Percentiles rank a stretch among this genome's conserved stretches.
Conservation (phyloP, 2,329 filamentous ascomycete species). For the Trichocomaceae sp. region DNA sequence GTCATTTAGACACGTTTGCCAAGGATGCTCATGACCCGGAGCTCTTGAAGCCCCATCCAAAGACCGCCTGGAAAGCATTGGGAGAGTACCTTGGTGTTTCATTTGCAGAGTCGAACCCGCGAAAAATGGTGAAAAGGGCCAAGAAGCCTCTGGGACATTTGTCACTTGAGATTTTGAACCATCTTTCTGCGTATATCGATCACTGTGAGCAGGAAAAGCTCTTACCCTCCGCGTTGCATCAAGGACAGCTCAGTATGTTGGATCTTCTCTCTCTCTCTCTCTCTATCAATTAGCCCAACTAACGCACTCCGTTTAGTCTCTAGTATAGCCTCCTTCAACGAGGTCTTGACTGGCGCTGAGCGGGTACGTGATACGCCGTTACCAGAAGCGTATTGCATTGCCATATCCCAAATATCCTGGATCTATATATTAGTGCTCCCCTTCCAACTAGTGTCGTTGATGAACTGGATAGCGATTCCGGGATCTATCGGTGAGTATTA, state of each 20-base stretch:
- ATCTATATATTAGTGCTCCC: slow-evolving; percentile 74
- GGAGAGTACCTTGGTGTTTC: slow-evolving; percentile 71
- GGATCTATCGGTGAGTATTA: slow-evolving; percentile 51
- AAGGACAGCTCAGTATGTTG: slow-evolving; percentile 31
- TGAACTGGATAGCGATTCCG: slow-evolving; percentile 71
- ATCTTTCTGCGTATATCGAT: slow-evolving; percentile 62
- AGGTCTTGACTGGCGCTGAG: slow-evolving; percentile 65
- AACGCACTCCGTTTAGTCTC: slow-evolving; percentile 40
- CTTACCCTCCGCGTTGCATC: slow-evolving; percentile 30
- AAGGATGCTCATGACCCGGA: slow-evolving; percentile 47
- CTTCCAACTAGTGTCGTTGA: slow-evolving; percentile 63
- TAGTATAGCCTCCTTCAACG: slow-evolving; percentile 59
- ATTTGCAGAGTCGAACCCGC: slow-evolving; percentile 70
- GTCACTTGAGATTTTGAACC: slow-evolving; percentile 72
- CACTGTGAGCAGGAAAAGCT: slow-evolving; percentile 45
- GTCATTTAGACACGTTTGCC: slow-evolving; percentile 70
- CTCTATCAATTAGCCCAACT: not conserved
- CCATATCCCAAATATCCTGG: slow-evolving; percentile 81
- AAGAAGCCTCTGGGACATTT: slow-evolving; percentile 70
- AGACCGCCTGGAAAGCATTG: slow-evolving; percentile 54
- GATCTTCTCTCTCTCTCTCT: not conserved
- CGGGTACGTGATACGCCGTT: slow-evolving; percentile 76
- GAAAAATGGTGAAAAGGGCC: slow-evolving; percentile 68
- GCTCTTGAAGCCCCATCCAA: slow-evolving; percentile 32
- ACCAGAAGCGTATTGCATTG: slow-evolving; percentile 74